Percentiles rank a stretch among this genome's conserved stretches.
These are phyloP conservation scores for Nepenthes mirabilis DNA, from an alignment of 148 eudicot genomes.

Conservation along the genomic window DNA sequence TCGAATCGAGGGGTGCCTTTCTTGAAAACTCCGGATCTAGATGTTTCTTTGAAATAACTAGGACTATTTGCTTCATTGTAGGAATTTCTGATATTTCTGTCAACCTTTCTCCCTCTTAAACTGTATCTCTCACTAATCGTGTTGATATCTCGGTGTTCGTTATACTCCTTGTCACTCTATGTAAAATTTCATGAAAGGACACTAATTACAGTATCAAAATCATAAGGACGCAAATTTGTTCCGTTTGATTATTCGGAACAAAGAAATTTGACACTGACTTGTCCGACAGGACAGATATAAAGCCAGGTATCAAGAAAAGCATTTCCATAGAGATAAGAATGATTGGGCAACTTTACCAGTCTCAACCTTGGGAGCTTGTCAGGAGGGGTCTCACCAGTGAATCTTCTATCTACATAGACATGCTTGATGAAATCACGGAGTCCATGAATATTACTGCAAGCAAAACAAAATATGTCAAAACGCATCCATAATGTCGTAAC, in stretches of 20 bases:
- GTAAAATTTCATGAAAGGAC: neutral
- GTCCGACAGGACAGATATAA: neutral
- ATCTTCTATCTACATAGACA: constrained; percentile 53
- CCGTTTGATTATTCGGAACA: neutral
- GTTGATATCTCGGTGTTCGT: constrained; percentile 12
- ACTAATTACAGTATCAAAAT: neutral
- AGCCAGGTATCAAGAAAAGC: constrained; percentile 3
- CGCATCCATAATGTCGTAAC: neutral
- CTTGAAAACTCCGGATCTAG: constrained; percentile 19
- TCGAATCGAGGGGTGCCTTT: constrained; percentile 30
- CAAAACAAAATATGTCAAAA: constrained; percentile 5
- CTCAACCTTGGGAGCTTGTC: constrained; percentile 25
- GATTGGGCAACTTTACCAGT: constrained; percentile 24
- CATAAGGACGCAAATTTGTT: neutral
- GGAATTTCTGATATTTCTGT: constrained; percentile 17
- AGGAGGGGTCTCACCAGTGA: constrained; percentile 30
- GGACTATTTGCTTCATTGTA: constrained; percentile 34
- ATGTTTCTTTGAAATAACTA: constrained; percentile 11
- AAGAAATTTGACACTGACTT: too few species aligned
- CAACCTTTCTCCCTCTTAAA: constrained; percentile 15
- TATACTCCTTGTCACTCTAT: constrained; percentile 22
- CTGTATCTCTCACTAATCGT: constrained; percentile 10
- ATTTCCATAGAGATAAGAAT: neutral
- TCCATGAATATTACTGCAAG: constrained; percentile 46
- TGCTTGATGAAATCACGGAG: constrained; percentile 73